Base-by-base conservation (phyloP, 2,329 filamentous ascomycete genomes). In the Coleophoma cylindrospora region DNA sequence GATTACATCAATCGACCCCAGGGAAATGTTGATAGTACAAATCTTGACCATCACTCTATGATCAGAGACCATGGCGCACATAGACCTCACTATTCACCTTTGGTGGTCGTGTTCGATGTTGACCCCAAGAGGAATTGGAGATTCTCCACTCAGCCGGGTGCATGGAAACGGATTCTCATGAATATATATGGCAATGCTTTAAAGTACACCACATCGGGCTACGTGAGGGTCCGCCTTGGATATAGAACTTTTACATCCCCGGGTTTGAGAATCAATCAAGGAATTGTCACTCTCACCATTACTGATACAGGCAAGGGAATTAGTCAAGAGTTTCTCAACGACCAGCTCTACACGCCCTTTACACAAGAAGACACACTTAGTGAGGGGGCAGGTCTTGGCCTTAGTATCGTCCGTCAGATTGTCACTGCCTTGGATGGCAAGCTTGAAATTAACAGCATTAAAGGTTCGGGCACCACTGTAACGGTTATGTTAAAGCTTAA, bases 301-400 rank as follows among this genome's bases (percentile, higher is more conserved):
- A 70, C 72, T 0, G 83, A 87, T 60, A 82, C 81, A 1, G 84
- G 84, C 2, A 76, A 77, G 50, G 84, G 84, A 12, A 87, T 87
- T 55, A 79, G 77, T 0, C 71, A 74, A 33, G 78, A 84, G 9
- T 87, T 82, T 54, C 66, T 84, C 48, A 72, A 77, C n/a, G 76
- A 75, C 7, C 74, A 66, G 55, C 62, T 83, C 1, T 83, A 78
- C 57, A 77, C 73, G 0, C 76, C 78, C 1, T 81, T 81, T 53
- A 62, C 72, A 0, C 80, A 83, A 56, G 83, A 86, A 57, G 77
- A 83, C 49, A 70, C 74, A 0, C 67, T 86, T 22, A 73, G 79
- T 2, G 75, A 77, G 81, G 58, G 84, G 0, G 80, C 80, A 2
- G 83, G 83, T 0, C 65, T 87, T 0, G 84, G 83, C 0, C 65